Percentiles rank a stretch among this genome's conserved stretches.
These are phyloP conservation scores for Aspergillus quadricinctus DNA, from an alignment of 2,329 filamentous ascomycete species.

Conservation along the genomic window DNA sequence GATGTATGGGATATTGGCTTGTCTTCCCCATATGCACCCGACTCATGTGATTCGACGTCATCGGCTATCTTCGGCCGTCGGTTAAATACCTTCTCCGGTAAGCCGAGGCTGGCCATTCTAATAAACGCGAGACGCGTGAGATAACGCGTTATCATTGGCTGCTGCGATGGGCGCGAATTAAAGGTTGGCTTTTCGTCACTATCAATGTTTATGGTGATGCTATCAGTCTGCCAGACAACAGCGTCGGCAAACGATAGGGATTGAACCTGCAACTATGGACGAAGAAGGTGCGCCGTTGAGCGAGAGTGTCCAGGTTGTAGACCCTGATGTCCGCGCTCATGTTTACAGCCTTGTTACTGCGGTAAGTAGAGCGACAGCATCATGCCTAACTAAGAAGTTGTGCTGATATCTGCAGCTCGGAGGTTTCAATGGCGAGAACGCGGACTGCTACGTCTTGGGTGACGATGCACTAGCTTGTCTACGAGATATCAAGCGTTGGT, in stretches of 20 bases:
- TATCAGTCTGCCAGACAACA: neutral
- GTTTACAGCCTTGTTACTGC: slow-evolving; percentile 92
- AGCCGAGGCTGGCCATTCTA: neutral
- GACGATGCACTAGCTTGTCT: slow-evolving; percentile 90
- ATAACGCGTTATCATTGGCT: slow-evolving; percentile 22
- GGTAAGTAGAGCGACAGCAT: slow-evolving; percentile 55
- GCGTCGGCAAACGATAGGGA: slow-evolving; percentile 2
- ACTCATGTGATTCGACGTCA: slow-evolving; percentile 25
- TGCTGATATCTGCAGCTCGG: slow-evolving; percentile 60
- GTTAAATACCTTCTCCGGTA: slow-evolving; percentile 12
- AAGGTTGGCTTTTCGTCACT: neutral
- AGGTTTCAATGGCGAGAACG: slow-evolving; percentile 72
- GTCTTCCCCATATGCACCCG: neutral
- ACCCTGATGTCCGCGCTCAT: slow-evolving; percentile 88
- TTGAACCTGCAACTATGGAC: slow-evolving; percentile 34
- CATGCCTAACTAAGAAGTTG: slow-evolving; percentile 17
- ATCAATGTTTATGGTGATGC: neutral
- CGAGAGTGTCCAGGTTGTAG: slow-evolving; percentile 59
- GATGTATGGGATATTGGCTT: neutral
- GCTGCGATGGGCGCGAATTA: neutral
- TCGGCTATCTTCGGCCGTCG: slow-evolving; percentile 29
- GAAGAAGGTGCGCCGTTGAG: slow-evolving; percentile 35
- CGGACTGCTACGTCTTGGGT: slow-evolving; percentile 80
- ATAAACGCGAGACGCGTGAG: slow-evolving; percentile 26
- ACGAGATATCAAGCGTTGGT: slow-evolving; percentile 91